Evolutionary conservation across 352 stramenopile species (phyloP).

Genomic region (Plasmopara halstedii): DNA sequence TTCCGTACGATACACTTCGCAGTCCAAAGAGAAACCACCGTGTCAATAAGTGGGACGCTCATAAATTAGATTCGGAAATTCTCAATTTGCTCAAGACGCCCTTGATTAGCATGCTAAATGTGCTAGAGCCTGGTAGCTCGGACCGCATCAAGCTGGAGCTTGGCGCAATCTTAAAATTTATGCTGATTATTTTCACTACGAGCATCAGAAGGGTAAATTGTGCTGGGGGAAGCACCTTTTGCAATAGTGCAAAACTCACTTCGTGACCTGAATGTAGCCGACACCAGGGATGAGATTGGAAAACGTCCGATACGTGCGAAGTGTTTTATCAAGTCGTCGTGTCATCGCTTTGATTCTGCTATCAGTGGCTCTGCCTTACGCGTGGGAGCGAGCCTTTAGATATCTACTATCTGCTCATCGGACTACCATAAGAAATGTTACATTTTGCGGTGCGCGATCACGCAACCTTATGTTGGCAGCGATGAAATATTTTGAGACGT

Average conservation of each 20-base stretch:
- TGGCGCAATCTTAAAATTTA: constrained; percentile 38
- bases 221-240: not conserved
- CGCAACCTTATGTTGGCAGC: constrained; percentile 20
- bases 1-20: constrained; percentile 40
- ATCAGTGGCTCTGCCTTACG: constrained; percentile 62
- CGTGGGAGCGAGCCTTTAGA: constrained; percentile 65
- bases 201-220: constrained; percentile 45
- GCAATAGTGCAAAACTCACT: too few species aligned
- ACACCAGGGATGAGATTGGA: constrained; percentile 82
- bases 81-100: constrained; percentile 61
- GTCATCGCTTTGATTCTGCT: constrained; percentile 57
- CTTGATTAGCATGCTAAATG: constrained; percentile 73
- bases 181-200: constrained; percentile 63
- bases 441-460: not conserved
- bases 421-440: constrained; percentile 12
- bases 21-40: constrained; percentile 40
- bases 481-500: constrained; percentile 71
- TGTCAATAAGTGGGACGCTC: constrained; percentile 81
- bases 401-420: constrained; percentile 52
- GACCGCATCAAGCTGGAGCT: constrained; percentile 69
- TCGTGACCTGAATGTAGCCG: constrained; percentile 25
- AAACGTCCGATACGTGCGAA: constrained; percentile 54
- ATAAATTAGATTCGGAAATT: constrained; percentile 78
- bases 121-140: constrained; percentile 60
- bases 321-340: constrained; percentile 39